Evolutionary conservation across 2,329 filamentous ascomycete species (phyloP).

Genomic region (Scedosporium boydii): DNA sequence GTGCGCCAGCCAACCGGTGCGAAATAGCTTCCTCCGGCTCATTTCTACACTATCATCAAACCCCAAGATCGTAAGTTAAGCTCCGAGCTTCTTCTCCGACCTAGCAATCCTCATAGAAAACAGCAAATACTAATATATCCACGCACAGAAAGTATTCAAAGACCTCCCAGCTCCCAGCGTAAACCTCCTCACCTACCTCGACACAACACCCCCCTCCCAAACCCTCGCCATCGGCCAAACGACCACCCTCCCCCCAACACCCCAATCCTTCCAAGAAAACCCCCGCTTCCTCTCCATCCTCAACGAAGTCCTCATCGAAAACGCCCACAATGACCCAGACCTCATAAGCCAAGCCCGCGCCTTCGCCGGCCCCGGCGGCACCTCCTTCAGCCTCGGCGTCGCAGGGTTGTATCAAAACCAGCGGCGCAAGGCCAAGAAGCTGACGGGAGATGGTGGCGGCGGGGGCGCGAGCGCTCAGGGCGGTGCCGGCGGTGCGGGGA

Average conservation of each 20-base stretch:
- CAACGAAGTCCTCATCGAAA: conserved; percentile 42
- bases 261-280: conserved; percentile 51
- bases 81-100: background rate
- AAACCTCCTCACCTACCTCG: conserved; percentile 51
- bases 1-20: background rate
- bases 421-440: conserved; percentile 2
- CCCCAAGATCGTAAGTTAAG: conserved; percentile 38
- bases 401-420: conserved; percentile 33
- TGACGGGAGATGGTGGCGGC: conserved; percentile 25
- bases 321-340: conserved; percentile 47
- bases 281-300: conserved; percentile 48
- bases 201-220: conserved; percentile 43
- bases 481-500: conserved; percentile 49
- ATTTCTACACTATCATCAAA: conserved; percentile 41
- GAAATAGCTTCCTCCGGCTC: conserved; percentile 7
- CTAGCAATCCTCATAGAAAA: background rate
- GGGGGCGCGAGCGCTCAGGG: conserved; percentile 51
- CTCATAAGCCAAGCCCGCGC: conserved; percentile 48
- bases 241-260: conserved; percentile 49
- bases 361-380: conserved; percentile 48
- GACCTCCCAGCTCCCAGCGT: conserved; percentile 32
- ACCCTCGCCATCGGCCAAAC: conserved; percentile 50
- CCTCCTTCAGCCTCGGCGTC: conserved; percentile 37
- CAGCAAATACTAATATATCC: background rate
- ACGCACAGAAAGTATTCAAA: conserved; percentile 46